Conservation (phyloP, 805 yeast genomes). For the Saccharomycopsis sp. region DNA sequence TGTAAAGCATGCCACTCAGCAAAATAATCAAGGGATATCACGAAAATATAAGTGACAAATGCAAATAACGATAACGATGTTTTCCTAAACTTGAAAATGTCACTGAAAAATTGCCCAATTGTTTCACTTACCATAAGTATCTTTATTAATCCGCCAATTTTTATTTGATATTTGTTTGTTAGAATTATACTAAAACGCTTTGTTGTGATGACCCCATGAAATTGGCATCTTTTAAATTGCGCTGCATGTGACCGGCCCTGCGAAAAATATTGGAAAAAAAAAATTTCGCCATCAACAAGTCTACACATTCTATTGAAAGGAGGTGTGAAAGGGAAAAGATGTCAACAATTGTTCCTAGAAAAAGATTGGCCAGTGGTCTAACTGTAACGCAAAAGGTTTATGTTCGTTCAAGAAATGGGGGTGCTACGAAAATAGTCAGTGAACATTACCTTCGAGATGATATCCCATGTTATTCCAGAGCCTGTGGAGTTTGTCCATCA, state of each 20-base stretch:
- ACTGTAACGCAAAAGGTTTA: constrained; percentile 83
- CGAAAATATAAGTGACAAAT: constrained; percentile 37
- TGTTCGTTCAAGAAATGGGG: constrained; percentile 84
- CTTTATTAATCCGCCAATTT: too few relatives aligned
- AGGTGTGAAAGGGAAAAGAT: constrained; percentile 9
- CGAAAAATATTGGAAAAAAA: too few relatives aligned
- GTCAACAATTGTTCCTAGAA: constrained; percentile 28
- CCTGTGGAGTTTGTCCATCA: constrained; percentile 56
- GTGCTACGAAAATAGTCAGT: constrained; percentile 83
- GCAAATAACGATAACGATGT: constrained; percentile 58
- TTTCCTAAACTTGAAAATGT: constrained; percentile 64
- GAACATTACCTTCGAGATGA: constrained; percentile 92
- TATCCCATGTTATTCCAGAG: constrained; percentile 79
- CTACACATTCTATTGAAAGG: too few relatives aligned
- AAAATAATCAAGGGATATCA: constrained; percentile 33
- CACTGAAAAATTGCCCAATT: constrained; percentile 28
- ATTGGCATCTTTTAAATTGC: too few relatives aligned
- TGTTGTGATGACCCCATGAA: too few relatives aligned
- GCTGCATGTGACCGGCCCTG: too few relatives aligned
- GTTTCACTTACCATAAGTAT: too few relatives aligned
- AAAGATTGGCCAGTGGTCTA: constrained; percentile 43
- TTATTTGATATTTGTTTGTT: too few relatives aligned
- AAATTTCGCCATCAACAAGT: too few relatives aligned
- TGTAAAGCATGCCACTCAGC: constrained; percentile 37
- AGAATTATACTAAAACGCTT: too few relatives aligned